Base-by-base conservation (phyloP, 306 rosid genomes). In the Dryas octopetala region DNA sequence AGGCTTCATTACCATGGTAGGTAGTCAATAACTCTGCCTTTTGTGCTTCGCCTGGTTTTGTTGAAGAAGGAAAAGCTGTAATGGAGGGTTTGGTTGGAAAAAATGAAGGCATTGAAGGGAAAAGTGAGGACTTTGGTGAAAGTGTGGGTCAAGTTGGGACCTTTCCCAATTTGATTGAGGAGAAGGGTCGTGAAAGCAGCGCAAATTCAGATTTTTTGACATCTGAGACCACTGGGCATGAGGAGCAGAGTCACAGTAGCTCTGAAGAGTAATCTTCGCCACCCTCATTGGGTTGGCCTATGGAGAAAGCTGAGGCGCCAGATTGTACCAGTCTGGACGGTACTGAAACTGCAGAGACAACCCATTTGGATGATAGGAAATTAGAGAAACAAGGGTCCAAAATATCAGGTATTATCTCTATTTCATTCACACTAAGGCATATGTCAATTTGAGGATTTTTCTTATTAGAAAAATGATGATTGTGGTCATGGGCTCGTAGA, bases 211-310 rank as follows among this genome's bases (percentile, higher is more conserved):
- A 88, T 74, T 85, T 89, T 76, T 74, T 90, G 75, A 78, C 92
- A 19, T 90, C 98, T n/a, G 97, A 89, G 85, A 87, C 93, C 61
- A 81, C 85, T 43, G 93, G 85, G 68, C 86, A 83, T 64, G 97
- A 90, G 78, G 97, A 89, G 55, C 96, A 80, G 50, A 92, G 97
- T 82, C 91, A 74, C 46, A 83, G 97, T 74, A 86, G 93, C 83
- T 86, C 96, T 49, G 98, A 86, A 49, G 91, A 85, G 8, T 84
- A 92, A 1, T 92, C 93, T 74, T 85, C 94, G n/a, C 66, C 88
- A 13, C 83, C 90, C 71, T 86, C 93, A 48, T 49, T 88, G 81
- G 85, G 95, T 41, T 90, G 93, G 93, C 83, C 91, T 38, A 71
- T 83, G 72, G 81, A 76, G 84, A 80, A 87, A 79, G 52, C 76